Evolutionary conservation across 2,329 filamentous ascomycete genomes (phyloP).

Genomic region (Sordariomycetes sp.): DNA sequence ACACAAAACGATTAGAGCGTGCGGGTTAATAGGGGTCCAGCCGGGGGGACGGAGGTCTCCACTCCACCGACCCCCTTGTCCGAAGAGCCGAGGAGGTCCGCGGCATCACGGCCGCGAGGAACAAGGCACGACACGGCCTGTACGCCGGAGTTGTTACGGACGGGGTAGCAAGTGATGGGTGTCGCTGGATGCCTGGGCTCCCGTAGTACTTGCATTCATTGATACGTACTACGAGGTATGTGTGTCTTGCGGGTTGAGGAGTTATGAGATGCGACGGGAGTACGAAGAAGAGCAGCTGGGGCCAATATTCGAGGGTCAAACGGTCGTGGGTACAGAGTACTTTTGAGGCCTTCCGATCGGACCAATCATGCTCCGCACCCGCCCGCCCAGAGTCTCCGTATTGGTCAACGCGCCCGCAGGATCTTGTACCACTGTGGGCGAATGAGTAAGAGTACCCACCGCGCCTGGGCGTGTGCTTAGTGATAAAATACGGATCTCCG

Average conservation of each 20-base stretch:
- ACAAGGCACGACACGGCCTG: background rate
- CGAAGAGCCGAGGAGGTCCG: background rate
- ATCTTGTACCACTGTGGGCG: background rate
- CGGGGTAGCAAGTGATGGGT: too few species aligned
- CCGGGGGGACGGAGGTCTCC: background rate
- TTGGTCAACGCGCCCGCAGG: background rate
- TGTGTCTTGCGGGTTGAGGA: background rate
- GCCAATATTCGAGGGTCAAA: too few species aligned
- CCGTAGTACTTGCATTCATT: background rate
- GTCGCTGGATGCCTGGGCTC: background rate
- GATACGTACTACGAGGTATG: background rate
- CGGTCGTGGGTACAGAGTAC: background rate
- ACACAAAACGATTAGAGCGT: background rate
- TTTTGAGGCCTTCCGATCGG: too few species aligned
- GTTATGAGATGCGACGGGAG: background rate
- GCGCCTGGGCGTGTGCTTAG: background rate
- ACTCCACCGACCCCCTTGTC: background rate
- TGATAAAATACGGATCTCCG: background rate
- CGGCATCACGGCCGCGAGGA: background rate
- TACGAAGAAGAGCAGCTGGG: background rate
- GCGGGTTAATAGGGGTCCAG: background rate
- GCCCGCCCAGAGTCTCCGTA: background rate
- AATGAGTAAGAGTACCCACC: background rate
- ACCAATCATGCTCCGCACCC: too few species aligned
- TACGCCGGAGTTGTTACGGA: background rate